phyloP scores from a whole-genome alignment of 805 yeast genomes.

The Cyberlindnera xylosilytica region DNA sequence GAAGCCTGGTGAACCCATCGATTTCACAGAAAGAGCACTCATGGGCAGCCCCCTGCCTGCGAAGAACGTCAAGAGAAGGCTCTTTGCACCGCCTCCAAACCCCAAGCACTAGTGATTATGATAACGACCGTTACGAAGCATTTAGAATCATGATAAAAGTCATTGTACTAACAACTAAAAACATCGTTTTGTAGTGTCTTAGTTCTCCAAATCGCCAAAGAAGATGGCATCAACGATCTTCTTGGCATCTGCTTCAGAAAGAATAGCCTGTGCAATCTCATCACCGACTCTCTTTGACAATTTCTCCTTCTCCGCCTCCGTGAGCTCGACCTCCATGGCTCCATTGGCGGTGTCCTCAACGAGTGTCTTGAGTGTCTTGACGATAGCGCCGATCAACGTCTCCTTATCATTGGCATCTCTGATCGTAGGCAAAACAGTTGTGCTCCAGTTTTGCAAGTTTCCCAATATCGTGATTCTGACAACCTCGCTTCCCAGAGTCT shows the following conservation, averaged over 20 bases:
- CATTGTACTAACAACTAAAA: no score
- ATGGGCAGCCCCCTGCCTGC: slow-evolving; percentile 27
- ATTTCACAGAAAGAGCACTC: slow-evolving; percentile 17
- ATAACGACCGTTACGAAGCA: slow-evolving; percentile 3
- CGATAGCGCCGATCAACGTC: slow-evolving; percentile 45
- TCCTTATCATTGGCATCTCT: slow-evolving; percentile 43
- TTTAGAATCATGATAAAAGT: no score
- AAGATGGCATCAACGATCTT: slow-evolving; percentile 62
- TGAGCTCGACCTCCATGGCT: slow-evolving; percentile 36
- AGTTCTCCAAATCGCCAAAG: slow-evolving; percentile 79
- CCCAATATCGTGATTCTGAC: slow-evolving; percentile 81
- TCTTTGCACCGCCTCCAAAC: slow-evolving; percentile 32
- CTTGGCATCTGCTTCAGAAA: slow-evolving; percentile 44
- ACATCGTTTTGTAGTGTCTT: no score
- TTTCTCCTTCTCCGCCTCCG: slow-evolving; percentile 37
- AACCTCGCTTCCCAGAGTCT: slow-evolving; percentile 83
- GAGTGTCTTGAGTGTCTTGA: slow-evolving; percentile 54
- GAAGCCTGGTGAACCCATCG: slow-evolving; percentile 20
- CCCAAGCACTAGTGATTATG: neutral
- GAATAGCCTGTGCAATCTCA: slow-evolving; percentile 47
- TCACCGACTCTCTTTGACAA: slow-evolving; percentile 60
- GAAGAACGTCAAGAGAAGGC: slow-evolving; percentile 30
- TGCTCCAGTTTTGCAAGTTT: slow-evolving; percentile 78
- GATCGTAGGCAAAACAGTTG: slow-evolving; percentile 44
- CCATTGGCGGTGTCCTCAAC: slow-evolving; percentile 26